These are phyloP conservation scores for Alternaria arbusti DNA, from an alignment of 2,329 filamentous ascomycete species.

Conservation along the genomic window DNA sequence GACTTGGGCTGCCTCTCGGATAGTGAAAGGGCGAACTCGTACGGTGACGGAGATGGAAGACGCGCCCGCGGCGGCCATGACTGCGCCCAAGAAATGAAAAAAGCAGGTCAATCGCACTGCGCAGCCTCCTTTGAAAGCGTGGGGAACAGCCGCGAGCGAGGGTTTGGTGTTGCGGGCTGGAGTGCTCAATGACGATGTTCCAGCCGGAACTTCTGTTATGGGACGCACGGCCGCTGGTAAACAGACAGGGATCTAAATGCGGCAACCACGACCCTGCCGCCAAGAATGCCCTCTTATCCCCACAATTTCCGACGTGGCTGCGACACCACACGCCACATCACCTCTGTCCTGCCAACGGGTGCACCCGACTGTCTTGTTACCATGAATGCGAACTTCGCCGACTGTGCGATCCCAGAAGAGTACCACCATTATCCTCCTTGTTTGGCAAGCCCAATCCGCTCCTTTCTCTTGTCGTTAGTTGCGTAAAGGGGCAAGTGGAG, in stretches of 20 bases:
- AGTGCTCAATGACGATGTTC: constrained; percentile 34
- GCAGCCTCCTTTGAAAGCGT: constrained; percentile 15
- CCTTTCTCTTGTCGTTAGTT: not conserved
- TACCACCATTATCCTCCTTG: not conserved
- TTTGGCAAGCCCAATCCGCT: not conserved
- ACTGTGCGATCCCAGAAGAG: not conserved
- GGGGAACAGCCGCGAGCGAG: constrained; percentile 20
- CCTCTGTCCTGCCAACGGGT: not conserved
- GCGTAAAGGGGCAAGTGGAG: not conserved
- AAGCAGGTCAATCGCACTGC: constrained; percentile 14
- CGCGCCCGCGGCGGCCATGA: constrained; percentile 52
- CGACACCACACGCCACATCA: constrained; percentile 1
- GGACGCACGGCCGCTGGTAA: constrained; percentile 28
- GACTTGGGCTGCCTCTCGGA: constrained; percentile 93
- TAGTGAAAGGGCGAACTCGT: constrained; percentile 72
- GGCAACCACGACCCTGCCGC: constrained; percentile 30
- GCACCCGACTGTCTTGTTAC: not conserved
- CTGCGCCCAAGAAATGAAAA: constrained; percentile 23
- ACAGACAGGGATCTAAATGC: constrained; percentile 36
- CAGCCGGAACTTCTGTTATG: constrained; percentile 23
- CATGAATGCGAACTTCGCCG: not conserved
- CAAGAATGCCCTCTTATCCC: constrained; percentile 5
- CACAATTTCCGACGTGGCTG: constrained; percentile 11
- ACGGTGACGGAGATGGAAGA: constrained; percentile 61
- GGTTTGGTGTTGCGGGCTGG: constrained; percentile 16